phyloP scores from a whole-genome alignment of 192 early-diverging fungal genomes.

The Dissophora ornata region DNA sequence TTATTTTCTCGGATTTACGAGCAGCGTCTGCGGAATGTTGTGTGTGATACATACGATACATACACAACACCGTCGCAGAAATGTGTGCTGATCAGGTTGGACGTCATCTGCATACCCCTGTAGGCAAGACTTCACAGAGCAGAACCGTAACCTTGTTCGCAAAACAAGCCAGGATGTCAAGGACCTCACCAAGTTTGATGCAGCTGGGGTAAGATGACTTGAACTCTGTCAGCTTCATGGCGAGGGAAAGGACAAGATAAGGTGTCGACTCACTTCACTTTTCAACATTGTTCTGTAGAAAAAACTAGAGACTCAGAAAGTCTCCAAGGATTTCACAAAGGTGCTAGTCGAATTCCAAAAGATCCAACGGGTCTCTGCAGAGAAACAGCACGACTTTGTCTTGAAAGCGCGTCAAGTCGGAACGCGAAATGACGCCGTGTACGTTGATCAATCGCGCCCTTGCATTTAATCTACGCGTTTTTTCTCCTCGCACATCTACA shows the following conservation, averaged over 20 bases:
- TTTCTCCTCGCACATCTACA: no score
- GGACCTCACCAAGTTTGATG: conserved; percentile 69
- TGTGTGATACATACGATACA: no score
- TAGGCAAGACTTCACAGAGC: conserved; percentile 82
- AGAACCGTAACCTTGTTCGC: conserved; percentile 83
- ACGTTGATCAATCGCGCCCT: no score
- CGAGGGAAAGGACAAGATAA: no score
- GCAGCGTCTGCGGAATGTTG: no score
- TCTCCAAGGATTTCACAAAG: conserved; percentile 94
- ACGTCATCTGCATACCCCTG: conserved; percentile 2
- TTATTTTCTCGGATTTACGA: no score
- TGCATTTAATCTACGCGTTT: no score
- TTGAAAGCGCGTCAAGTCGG: conserved; percentile 73
- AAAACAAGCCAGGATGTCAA: conserved; percentile 84
- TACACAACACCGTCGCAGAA: no score
- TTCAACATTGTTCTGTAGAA: no score
- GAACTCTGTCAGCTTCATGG: no score
- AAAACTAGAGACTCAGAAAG: conserved; percentile 91
- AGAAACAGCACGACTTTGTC: conserved; percentile 88
- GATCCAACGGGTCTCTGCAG: conserved; percentile 84
- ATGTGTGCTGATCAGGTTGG: no score
- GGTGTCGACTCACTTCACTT: no score
- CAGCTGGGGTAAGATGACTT: conserved; percentile 50
- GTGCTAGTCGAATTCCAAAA: conserved; percentile 90
- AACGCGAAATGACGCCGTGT: conserved; percentile 50